phyloP scores from a whole-genome alignment of 768 basidiomycete species.

The Xerocomellus intermedius region DNA sequence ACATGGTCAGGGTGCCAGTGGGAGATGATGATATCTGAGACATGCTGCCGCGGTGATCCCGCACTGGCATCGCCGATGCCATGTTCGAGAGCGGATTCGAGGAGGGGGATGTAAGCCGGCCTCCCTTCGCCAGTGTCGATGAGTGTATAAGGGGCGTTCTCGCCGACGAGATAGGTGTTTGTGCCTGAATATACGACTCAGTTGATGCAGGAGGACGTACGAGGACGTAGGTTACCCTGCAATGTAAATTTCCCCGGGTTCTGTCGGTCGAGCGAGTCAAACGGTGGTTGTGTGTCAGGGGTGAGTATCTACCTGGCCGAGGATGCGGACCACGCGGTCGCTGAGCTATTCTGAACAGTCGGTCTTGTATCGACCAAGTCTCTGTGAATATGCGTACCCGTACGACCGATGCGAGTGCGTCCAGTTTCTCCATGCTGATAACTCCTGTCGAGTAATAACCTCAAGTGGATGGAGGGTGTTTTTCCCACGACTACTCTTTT shows the following conservation, averaged over 20 bases:
- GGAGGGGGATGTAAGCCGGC: constrained; percentile 62
- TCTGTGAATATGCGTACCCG: constrained; percentile 39
- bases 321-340: constrained; percentile 60
- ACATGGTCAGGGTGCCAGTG: constrained; percentile 91
- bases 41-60: constrained; percentile 30
- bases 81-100: constrained; percentile 58
- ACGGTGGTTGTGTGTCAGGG: neutral
- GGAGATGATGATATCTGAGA: constrained; percentile 90
- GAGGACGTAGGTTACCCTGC: constrained; percentile 51
- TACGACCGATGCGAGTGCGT: constrained; percentile 50
- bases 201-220: neutral
- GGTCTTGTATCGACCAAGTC: neutral
- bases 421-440: constrained; percentile 48
- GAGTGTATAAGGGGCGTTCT: constrained; percentile 67
- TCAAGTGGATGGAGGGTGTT: too few relatives aligned
- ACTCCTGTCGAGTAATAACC: too few relatives aligned
- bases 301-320: constrained; percentile 63
- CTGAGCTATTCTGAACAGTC: constrained; percentile 50
- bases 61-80: constrained; percentile 24
- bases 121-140: constrained; percentile 82
- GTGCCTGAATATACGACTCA: constrained; percentile 55
- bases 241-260: constrained; percentile 89
- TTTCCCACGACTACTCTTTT: constrained; percentile 16
- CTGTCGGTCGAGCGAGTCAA: constrained; percentile 35
- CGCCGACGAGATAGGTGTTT: constrained; percentile 84